phyloP scores from a whole-genome alignment of 805 yeast species.

The Ogataea angusta region DNA sequence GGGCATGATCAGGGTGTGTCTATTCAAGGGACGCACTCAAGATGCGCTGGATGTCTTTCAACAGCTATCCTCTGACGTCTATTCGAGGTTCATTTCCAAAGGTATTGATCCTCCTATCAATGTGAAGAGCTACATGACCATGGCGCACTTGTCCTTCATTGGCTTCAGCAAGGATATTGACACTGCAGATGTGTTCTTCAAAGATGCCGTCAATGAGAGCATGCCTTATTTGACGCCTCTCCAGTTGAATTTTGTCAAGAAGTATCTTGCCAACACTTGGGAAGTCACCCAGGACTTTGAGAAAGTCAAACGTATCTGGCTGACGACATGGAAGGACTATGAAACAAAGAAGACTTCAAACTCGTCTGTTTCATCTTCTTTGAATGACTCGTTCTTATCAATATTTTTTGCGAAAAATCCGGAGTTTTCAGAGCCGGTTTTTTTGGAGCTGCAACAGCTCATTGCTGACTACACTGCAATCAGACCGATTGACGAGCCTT shows the following conservation, averaged over 20 bases:
- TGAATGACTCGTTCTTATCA: conserved; percentile 65
- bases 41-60: conserved; percentile 65
- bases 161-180: conserved; percentile 71
- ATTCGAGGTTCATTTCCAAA: conserved; percentile 31
- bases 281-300: conserved; percentile 54
- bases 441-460: conserved; percentile 52
- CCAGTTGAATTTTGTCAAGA: conserved; percentile 70
- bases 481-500: conserved; percentile 71
- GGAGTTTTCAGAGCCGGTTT: conserved; percentile 50
- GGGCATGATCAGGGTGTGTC: conserved; percentile 72
- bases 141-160: conserved; percentile 74
- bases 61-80: conserved; percentile 52
- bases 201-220: conserved; percentile 63
- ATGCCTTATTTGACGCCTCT: conserved; percentile 71
- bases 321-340: conserved; percentile 54
- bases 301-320: conserved; percentile 60
- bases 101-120: conserved; percentile 35
- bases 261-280: conserved; percentile 60
- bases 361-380: conserved; percentile 68
- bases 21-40: conserved; percentile 60
- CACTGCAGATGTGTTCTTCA: conserved; percentile 71
- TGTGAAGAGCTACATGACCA: conserved; percentile 54
- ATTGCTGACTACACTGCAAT: conserved; percentile 54
- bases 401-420: conserved; percentile 63
- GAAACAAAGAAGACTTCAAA: conserved; percentile 47